Evolutionary conservation across 345 rosid species (phyloP), one percentile per base, ranked within the genome.

Genomic region (Hibiscus trionum): DNA sequence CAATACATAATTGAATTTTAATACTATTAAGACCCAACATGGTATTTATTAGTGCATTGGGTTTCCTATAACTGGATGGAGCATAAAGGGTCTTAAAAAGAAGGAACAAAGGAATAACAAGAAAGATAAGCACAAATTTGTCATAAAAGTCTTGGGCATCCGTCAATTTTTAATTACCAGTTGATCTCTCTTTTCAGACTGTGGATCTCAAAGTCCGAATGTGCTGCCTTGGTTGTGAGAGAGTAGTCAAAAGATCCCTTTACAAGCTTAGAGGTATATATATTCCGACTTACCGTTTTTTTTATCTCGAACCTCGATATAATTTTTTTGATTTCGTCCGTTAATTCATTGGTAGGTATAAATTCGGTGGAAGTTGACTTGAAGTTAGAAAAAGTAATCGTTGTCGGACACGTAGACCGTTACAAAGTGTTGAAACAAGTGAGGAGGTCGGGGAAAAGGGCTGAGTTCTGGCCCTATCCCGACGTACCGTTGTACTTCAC

Each of bases 141-240:
- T 19, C 12, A 58, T 24, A 24, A 58, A 58, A 58, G 4, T 26
- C 42, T 61, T 12, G 44, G 66, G 26, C 9, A 42, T 49, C 55
- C 55, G 15, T 49, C 24, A 15, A 21, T 66, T 47, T 46, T 47
- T 46, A 9, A 66, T 4, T 26, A 58, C 35, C 2, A 26, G 0
- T 27, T 44, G 29, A 42, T 65, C n/a, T 65, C n/a, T 16, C 2
- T 65, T 37, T 76, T 72, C 56, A 93, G 98, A 93, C 96, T n/a
- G 97, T 91, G 80, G 94, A 91, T 73, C 98, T 93, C 67, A 93
- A 91, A 78, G 96, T 93, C 12, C 67, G 97, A 79, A 93, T 93
- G 98, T 93, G 98, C 80, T 93, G 98, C 87, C 81, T 78, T 39
- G 98, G 98, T 8, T 93, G 98, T 71, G 98, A 90, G 76, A 82